Percentiles rank a stretch among this genome's conserved stretches.
Evolutionary conservation across 208 protist genomes (phyloP).

Genomic region (Leishmania mexicana): DNA sequence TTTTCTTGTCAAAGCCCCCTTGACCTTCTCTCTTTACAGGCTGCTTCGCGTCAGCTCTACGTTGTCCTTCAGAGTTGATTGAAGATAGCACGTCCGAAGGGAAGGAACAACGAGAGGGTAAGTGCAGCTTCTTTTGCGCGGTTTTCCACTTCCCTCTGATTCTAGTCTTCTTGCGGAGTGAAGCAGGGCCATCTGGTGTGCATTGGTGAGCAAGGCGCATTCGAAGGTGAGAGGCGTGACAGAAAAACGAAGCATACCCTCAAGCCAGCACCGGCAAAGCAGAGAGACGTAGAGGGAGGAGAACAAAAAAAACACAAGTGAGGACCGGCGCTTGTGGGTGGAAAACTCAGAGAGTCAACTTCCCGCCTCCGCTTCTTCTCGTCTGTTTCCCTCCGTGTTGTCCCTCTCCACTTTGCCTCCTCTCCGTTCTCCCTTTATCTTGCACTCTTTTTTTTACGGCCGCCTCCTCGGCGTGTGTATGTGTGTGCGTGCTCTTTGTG

Average conservation of each 20-base stretch:
- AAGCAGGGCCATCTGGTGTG: background rate
- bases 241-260: too few species aligned
- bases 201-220: background rate
- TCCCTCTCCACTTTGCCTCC: constrained; percentile 7
- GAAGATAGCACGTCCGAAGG: background rate
- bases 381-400: background rate
- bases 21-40: background rate
- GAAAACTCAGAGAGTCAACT: background rate
- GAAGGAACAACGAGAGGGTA: background rate
- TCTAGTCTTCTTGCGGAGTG: background rate
- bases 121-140: background rate
- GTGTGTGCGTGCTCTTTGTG: background rate
- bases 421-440: background rate
- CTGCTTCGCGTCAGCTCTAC: background rate
- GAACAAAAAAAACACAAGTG: background rate
- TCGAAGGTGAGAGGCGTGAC: too few species aligned
- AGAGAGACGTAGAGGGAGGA: background rate
- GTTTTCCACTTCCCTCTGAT: background rate
- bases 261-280: background rate
- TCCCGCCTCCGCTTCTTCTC: background rate
- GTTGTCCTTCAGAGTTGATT: background rate
- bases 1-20: background rate
- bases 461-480: background rate
- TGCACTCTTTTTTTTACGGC: background rate
- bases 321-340: background rate